Conservation (phyloP, 208 protist species). For the Kentomonas sorsogonicus region DNA sequence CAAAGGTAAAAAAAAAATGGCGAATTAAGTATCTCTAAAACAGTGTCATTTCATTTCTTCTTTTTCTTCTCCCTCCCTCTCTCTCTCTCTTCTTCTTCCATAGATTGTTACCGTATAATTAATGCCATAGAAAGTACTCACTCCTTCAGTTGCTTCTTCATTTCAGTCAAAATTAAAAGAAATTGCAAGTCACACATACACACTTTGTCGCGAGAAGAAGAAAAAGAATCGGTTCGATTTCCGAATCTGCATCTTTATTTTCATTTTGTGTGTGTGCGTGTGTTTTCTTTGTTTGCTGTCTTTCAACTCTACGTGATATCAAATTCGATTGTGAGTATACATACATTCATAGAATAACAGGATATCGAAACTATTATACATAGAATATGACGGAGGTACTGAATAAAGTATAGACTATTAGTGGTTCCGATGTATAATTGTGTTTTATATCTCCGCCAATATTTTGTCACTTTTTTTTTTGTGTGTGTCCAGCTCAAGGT, state of each 20-base stretch:
- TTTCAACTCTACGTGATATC: neutral
- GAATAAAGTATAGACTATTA: no score
- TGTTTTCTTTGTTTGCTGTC: slow-evolving; percentile 12
- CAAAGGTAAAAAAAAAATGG: neutral
- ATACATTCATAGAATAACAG: neutral
- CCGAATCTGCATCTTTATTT: slow-evolving; percentile 1
- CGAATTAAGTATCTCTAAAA: neutral
- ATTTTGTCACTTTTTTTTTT: no score
- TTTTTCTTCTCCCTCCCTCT: neutral
- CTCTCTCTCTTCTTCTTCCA: neutral
- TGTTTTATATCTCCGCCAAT: no score
- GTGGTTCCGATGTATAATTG: no score
- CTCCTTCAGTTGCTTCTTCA: neutral
- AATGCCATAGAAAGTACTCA: slow-evolving; percentile 3
- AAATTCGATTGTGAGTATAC: neutral
- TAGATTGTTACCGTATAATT: slow-evolving; percentile 1
- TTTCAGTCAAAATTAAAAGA: no score
- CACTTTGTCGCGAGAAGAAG: no score
- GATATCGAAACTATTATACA: neutral
- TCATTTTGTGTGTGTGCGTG: slow-evolving; percentile 3
- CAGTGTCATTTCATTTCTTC: neutral
- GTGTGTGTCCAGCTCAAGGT: no score
- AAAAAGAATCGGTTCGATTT: no score
- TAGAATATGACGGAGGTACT: no score
- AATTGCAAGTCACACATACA: no score